Percentiles rank a stretch among this genome's conserved stretches.
Evolutionary conservation across 2,329 filamentous ascomycete genomes (phyloP).

Genomic region (Xylariaceae sp.): DNA sequence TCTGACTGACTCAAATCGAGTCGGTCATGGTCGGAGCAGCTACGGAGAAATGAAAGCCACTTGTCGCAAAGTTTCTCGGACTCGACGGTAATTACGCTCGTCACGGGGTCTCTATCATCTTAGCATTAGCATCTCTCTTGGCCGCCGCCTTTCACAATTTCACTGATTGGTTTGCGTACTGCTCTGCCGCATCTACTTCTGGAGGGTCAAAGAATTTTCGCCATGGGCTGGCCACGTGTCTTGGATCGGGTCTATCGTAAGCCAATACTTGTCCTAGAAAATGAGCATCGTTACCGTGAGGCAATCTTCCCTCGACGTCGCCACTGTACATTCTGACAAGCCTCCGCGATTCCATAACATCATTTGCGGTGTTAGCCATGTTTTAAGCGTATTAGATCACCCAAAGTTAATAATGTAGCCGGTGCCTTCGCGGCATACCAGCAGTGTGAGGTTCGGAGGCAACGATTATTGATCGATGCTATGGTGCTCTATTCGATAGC

Average conservation of each 20-base stretch:
- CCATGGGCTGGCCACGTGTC: conserved; percentile 11
- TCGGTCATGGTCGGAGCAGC: conserved; percentile 7
- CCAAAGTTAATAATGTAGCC: not conserved
- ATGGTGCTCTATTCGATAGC: too few species aligned
- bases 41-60: conserved; percentile 10
- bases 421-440: not conserved
- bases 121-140: not conserved
- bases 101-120: conserved; percentile 7
- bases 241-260: not conserved
- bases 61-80: conserved; percentile 17
- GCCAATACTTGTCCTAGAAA: conserved; percentile 7
- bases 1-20: conserved; percentile 15
- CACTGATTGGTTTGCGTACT: conserved; percentile 2
- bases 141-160: too few species aligned
- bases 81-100: conserved; percentile 11
- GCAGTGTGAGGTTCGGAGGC: not conserved
- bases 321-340: conserved; percentile 19
- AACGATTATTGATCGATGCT: too few species aligned
- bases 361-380: conserved; percentile 1
- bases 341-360: conserved; percentile 13
- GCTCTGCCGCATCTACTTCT: not conserved
- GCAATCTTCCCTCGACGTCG: conserved; percentile 17
- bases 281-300: conserved; percentile 1
- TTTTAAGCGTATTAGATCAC: not conserved
- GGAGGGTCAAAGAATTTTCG: conserved; percentile 18